Conservation (phyloP, 148 eudicot species). For the Camellia granthamiana region DNA sequence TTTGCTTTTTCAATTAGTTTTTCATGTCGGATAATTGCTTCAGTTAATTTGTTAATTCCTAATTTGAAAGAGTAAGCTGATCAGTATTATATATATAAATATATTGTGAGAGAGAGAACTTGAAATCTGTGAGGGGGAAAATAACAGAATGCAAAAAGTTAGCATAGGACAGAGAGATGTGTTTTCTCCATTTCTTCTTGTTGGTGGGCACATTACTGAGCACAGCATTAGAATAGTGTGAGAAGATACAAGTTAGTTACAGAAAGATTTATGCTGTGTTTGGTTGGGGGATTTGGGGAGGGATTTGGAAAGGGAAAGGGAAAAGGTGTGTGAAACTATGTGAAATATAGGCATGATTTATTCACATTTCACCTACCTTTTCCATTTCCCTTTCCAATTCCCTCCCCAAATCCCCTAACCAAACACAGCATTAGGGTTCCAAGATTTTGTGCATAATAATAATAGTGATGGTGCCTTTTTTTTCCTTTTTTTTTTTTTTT, state of each 20-base stretch:
- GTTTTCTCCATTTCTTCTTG: neutral
- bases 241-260: constrained; percentile 7
- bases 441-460: neutral
- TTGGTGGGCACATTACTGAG: neutral
- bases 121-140: neutral
- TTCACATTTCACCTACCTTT: too few species aligned
- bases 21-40: neutral
- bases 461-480: neutral
- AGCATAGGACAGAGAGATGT: neutral
- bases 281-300: too few species aligned
- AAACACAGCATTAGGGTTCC: too few species aligned
- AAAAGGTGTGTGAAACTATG: too few species aligned
- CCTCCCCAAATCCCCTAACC: too few species aligned
- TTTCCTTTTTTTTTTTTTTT: constrained; percentile 1
- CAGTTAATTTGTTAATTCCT: neutral
- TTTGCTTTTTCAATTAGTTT: neutral
- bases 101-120: neutral
- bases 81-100: neutral
- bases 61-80: neutral
- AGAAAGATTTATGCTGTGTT: too few species aligned
- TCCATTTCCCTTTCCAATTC: too few species aligned
- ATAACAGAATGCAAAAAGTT: neutral
- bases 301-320: too few species aligned
- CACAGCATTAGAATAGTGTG: neutral
- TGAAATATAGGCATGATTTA: too few species aligned